These are phyloP conservation scores for Henningerozyma blattae DNA, from an alignment of 805 yeast species.

Conservation along the genomic window DNA sequence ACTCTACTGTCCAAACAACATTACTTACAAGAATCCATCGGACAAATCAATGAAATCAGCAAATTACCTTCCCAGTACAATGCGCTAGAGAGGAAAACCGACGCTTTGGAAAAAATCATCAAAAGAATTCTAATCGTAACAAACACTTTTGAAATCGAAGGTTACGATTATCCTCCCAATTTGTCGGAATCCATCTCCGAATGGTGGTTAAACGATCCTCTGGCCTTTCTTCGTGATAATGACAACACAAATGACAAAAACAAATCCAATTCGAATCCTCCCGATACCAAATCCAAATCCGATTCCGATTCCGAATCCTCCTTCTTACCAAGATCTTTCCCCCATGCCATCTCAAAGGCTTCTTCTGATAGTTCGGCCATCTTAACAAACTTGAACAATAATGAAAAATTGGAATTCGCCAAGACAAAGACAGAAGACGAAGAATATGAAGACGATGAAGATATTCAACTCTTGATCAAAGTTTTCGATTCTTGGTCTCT, in stretches of 20 bases:
- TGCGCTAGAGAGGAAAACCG: conserved; percentile 55
- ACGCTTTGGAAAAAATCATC: conserved; percentile 48
- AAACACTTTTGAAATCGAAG: conserved; percentile 57
- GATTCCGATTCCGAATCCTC: conserved; percentile 57
- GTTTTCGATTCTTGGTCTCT: conserved; percentile 37
- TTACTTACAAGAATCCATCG: conserved; percentile 45
- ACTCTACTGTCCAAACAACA: conserved; percentile 20
- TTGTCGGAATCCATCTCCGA: conserved; percentile 53
- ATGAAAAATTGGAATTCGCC: conserved; percentile 20
- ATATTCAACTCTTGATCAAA: conserved; percentile 35
- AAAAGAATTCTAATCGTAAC: conserved; percentile 39
- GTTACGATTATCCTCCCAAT: conserved; percentile 78
- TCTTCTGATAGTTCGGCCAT: conserved; percentile 13
- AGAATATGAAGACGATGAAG: conserved; percentile 34
- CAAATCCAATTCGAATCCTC: conserved; percentile 30
- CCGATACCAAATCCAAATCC: conserved; percentile 64
- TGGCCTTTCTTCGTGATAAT: conserved; percentile 2
- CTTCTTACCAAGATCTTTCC: conserved; percentile 35
- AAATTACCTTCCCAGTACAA: conserved; percentile 67
- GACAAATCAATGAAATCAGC: conserved; percentile 45
- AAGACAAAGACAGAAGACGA: conserved; percentile 22
- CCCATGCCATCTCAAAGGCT: conserved; percentile 16
- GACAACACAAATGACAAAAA: conserved; percentile 3
- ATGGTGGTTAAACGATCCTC: conserved; percentile 28
- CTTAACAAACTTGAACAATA: conserved; percentile 18